phyloP scores from a whole-genome alignment of 345 rosid genomes.

The Linum usitatissimum region DNA sequence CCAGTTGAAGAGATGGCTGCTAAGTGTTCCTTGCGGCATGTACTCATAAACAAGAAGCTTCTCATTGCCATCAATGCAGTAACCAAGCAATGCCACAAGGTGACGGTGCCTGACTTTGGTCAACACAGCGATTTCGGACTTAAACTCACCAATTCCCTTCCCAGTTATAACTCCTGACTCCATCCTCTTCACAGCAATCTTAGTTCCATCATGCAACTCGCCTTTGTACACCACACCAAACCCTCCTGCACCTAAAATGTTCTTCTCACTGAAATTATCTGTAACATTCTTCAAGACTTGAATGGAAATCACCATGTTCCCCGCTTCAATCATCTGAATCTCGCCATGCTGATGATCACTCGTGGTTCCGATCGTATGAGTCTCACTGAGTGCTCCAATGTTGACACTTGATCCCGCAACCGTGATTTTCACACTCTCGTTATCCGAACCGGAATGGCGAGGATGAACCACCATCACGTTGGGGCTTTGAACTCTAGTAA shows the following conservation, averaged over 20 bases:
- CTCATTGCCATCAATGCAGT: slow-evolving; percentile 3
- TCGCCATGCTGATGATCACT: background rate
- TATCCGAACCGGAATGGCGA: slow-evolving; percentile 2
- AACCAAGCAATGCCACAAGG: slow-evolving; percentile 2
- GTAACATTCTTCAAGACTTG: slow-evolving; percentile 3
- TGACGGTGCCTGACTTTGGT: slow-evolving; percentile 3
- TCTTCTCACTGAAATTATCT: slow-evolving; percentile 2
- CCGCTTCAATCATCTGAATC: slow-evolving; percentile 1
- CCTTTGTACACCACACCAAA: slow-evolving; percentile 4
- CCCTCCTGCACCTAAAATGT: background rate
- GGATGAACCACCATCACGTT: slow-evolving; percentile 4
- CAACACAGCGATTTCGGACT: background rate
- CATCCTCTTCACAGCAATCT: slow-evolving; percentile 4
- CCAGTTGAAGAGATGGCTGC: slow-evolving; percentile 1
- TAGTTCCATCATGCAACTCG: slow-evolving; percentile 1
- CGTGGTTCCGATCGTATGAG: background rate
- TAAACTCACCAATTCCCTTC: background rate
- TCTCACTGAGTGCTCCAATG: background rate
- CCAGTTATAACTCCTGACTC: slow-evolving; percentile 4
- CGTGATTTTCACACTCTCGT: slow-evolving; percentile 3
- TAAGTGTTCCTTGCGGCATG: slow-evolving; percentile 5
- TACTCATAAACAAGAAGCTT: slow-evolving; percentile 3
- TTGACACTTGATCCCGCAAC: background rate
- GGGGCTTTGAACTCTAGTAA: slow-evolving; percentile 1
- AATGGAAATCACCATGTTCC: slow-evolving; percentile 5